These are phyloP conservation scores for Collybia sordida DNA, from an alignment of 768 basidiomycete genomes.

Conservation along the genomic window DNA sequence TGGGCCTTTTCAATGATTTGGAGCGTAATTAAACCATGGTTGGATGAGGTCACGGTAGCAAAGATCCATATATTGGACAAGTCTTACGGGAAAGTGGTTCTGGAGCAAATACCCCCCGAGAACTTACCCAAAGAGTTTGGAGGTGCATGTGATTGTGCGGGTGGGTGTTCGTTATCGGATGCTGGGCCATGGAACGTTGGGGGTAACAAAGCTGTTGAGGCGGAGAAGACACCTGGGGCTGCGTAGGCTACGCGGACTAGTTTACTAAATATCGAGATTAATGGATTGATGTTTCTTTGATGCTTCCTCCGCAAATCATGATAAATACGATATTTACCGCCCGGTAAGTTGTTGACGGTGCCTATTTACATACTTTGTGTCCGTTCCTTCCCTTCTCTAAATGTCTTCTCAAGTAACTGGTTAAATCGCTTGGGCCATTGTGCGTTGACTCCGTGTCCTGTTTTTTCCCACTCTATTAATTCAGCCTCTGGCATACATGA, in stretches of 20 bases:
- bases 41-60: slow-evolving; percentile 91
- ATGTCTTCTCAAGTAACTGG: slow-evolving; percentile 51
- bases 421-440: slow-evolving; percentile 57
- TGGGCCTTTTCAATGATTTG: slow-evolving; percentile 91
- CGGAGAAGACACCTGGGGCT: neutral
- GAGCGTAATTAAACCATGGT: slow-evolving; percentile 87
- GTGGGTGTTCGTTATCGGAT: slow-evolving; percentile 86
- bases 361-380: slow-evolving; percentile 12
- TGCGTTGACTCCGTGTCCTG: slow-evolving; percentile 61
- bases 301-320: too few species aligned
- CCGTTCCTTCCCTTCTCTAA: slow-evolving; percentile 46
- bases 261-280: neutral
- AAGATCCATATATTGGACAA: slow-evolving; percentile 92
- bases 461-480: slow-evolving; percentile 54
- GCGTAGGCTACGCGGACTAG: neutral
- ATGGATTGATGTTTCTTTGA: neutral
- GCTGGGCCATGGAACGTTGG: slow-evolving; percentile 83
- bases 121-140: slow-evolving; percentile 87
- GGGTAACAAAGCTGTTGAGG: neutral
- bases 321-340: too few species aligned
- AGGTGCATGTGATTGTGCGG: slow-evolving; percentile 73
- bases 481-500: slow-evolving; percentile 60
- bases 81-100: slow-evolving; percentile 70
- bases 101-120: slow-evolving; percentile 80
- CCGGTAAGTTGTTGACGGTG: neutral